Base-by-base conservation (phyloP, 495 filamentous ascomycete species). In the Penicillium nucicola region DNA sequence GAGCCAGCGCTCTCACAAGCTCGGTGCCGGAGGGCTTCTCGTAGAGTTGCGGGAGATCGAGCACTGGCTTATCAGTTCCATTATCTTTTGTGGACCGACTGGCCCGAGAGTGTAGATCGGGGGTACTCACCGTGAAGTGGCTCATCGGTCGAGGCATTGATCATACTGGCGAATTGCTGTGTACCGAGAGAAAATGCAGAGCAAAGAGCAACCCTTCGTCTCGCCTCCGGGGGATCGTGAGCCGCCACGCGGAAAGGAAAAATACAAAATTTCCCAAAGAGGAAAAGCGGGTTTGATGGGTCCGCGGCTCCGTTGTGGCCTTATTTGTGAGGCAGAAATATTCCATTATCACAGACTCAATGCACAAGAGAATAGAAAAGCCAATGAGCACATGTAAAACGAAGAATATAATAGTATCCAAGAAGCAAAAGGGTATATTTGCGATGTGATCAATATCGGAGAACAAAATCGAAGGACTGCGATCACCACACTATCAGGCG, bases 31-130 rank as follows among this genome's bases (percentile, higher is more conserved):
- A 71, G 3, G 80, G 78, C 45, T 76, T 72, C 38, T 60, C 66
- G 64, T 79, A 72, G 43, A 81, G 67, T 45, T 75, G 75, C 47
- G 79, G 79, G 39, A 83, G 68, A 37, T 81, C 78, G 50, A 81
- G 64, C 66, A 77, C 77, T 77, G 62, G 33, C 66, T 74, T 73
- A 71, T 77, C 68, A 77, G 69, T 62, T 53, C 39, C 64, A 68
- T 57, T 58, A 60, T 61, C 58, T 50, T 45, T 48, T 48, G 46
- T 48, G 46, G 46, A 41, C 46, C 46, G 37, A 51, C 32, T 47
- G 37, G 34, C 42, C 17, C 35, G 11, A 55, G 19, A 33, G 39
- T 46, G 41, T 53, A 48, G 49, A 53, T 52, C 35, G 19, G 14
- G 44, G 33, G 10, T n/a, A 60, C 62, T 54, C 52, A 77, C 74